These are phyloP conservation scores for Sporothrix dimorphospora DNA, from an alignment of 2,329 filamentous ascomycete genomes.

Conservation along the genomic window DNA sequence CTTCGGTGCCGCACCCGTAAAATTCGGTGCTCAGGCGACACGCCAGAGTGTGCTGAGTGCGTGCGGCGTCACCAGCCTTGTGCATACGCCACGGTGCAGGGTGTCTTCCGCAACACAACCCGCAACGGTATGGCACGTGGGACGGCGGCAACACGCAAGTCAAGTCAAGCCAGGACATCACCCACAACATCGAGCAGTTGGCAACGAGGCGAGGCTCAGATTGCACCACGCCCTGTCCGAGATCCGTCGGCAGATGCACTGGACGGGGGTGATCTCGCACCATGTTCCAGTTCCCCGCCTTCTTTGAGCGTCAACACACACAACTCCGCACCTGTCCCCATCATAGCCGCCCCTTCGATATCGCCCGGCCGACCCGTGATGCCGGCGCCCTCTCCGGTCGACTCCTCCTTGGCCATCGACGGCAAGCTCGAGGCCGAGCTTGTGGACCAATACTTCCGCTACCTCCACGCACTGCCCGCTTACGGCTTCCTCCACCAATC, in stretches of 20 bases:
- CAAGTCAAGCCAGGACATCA: background rate
- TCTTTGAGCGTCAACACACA: background rate
- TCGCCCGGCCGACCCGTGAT: background rate
- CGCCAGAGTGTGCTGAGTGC: slow-evolving; percentile 16
- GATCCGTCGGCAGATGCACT: background rate
- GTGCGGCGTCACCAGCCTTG: slow-evolving; percentile 1
- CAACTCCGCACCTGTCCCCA: background rate
- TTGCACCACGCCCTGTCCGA: background rate
- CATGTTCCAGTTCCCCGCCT: background rate
- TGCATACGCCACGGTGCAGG: background rate
- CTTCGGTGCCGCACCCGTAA: slow-evolving; percentile 18
- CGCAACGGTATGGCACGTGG: background rate
- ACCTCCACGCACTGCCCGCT: slow-evolving; percentile 6
- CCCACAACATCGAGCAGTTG: background rate
- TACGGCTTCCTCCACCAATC: slow-evolving; percentile 21
- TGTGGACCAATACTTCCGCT: slow-evolving; percentile 21
- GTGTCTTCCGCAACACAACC: background rate
- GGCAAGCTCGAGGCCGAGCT: background rate
- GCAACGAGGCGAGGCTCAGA: background rate
- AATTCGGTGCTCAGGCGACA: slow-evolving; percentile 15
- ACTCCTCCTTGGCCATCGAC: background rate
- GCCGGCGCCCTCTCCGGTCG: background rate
- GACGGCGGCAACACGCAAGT: background rate
- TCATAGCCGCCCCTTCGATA: background rate
- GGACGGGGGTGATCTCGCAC: background rate